phyloP scores from a whole-genome alignment of 495 filamentous ascomycete genomes.

The Staphylotrichum longicolle region DNA sequence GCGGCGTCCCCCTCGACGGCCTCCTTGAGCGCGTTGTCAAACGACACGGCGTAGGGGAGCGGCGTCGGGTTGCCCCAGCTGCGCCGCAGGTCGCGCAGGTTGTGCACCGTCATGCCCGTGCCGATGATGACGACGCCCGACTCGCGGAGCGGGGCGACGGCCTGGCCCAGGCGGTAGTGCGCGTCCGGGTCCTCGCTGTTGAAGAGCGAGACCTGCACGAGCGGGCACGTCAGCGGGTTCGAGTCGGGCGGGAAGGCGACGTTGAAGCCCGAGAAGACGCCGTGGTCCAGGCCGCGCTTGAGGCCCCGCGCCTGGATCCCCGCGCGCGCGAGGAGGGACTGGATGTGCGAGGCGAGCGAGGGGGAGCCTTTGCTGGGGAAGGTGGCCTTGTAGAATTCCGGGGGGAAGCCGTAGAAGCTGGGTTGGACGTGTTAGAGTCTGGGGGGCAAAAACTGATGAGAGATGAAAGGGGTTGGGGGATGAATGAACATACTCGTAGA shows the following conservation, averaged over 20 bases:
- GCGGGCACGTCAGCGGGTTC: constrained; percentile 74
- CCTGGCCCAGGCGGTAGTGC: constrained; percentile 71
- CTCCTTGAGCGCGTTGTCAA: constrained; percentile 75
- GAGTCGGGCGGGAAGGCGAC: constrained; percentile 65
- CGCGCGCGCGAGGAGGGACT: constrained; percentile 55
- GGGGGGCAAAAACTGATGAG: not conserved
- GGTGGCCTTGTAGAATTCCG: constrained; percentile 56
- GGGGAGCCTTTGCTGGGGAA: constrained; percentile 69
- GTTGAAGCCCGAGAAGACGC: constrained; percentile 73
- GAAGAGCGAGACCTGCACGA: constrained; percentile 81
- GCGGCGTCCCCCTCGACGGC: constrained; percentile 56
- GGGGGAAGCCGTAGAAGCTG: constrained; percentile 77
- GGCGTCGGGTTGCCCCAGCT: constrained; percentile 46
- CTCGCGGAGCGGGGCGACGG: constrained; percentile 64
- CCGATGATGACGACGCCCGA: constrained; percentile 71
- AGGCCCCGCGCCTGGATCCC: constrained; percentile 65
- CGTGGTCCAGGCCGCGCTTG: constrained; percentile 74
- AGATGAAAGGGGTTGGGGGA: not conserved
- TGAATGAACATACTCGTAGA: constrained; percentile 68
- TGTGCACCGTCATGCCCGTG: constrained; percentile 87
- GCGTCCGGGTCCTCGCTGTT: constrained; percentile 63
- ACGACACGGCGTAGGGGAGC: constrained; percentile 66
- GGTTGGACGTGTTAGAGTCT: not conserved
- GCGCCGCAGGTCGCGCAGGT: constrained; percentile 64
- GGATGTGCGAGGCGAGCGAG: constrained; percentile 62